Evolutionary conservation across 73 alveolate species (phyloP).

Genomic region (Uronychia setigera): DNA sequence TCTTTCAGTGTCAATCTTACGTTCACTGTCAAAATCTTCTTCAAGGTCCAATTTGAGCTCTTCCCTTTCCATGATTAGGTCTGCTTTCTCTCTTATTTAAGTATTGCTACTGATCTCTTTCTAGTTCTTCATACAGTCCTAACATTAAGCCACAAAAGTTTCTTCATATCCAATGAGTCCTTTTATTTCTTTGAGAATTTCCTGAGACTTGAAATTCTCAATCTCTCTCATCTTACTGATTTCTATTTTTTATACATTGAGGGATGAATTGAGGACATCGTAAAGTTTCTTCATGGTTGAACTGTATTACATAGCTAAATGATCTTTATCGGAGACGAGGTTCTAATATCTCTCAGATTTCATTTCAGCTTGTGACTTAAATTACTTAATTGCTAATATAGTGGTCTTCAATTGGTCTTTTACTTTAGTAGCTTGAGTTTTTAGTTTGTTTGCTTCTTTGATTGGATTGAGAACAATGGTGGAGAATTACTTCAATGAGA

Average conservation of each 20-base stretch:
- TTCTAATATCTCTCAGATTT: too few relatives aligned
- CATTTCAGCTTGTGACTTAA: too few relatives aligned
- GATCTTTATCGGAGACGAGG: too few relatives aligned
- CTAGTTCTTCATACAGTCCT: not conserved
- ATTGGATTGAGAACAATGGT: constrained; percentile 12
- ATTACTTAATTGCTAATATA: too few relatives aligned
- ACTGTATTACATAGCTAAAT: too few relatives aligned
- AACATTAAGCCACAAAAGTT: constrained; percentile 35
- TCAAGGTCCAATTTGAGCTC: constrained; percentile 23
- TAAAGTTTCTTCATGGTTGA: too few relatives aligned
- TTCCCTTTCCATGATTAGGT: constrained; percentile 1
- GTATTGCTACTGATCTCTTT: not conserved
- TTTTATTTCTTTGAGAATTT: constrained; percentile 3
- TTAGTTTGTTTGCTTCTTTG: constrained; percentile 20
- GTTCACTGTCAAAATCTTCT: not conserved
- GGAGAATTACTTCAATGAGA: not conserved
- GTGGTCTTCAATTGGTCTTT: too few relatives aligned
- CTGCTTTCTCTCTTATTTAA: not conserved
- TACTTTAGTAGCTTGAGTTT: not conserved
- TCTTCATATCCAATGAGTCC: constrained; percentile 33
- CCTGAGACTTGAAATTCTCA: not conserved
- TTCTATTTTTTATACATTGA: too few relatives aligned
- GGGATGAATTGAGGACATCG: too few relatives aligned
- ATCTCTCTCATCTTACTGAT: constrained; percentile 24
- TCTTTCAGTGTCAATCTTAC: not conserved